These are phyloP conservation scores for Vicia sativa DNA, from an alignment of 306 rosid species.

Conservation along the genomic window DNA sequence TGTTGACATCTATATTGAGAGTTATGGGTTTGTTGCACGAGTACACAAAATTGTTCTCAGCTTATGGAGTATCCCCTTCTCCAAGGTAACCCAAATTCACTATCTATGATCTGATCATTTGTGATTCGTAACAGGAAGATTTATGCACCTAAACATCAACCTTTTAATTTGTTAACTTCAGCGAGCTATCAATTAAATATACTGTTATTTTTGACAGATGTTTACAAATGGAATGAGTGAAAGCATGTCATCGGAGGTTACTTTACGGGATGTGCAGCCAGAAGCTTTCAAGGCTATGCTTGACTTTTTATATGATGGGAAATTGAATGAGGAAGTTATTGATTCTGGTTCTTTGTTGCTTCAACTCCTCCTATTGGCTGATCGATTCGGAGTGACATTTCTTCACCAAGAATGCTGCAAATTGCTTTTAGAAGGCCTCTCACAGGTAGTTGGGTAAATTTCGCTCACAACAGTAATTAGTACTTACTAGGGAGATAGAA, in stretches of 20 bases:
- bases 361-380: slow-evolving; percentile 80
- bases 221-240: slow-evolving; percentile 99
- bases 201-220: slow-evolving; percentile 63
- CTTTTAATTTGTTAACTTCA: slow-evolving; percentile 23
- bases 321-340: slow-evolving; percentile 55
- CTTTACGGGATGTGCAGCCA: slow-evolving; percentile 73
- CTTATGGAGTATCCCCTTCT: slow-evolving; percentile 88
- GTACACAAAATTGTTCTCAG: slow-evolving; percentile 85
- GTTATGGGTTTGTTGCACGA: slow-evolving; percentile 62
- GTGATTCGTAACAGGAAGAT: slow-evolving; percentile 2
- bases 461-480: slow-evolving; percentile 34
- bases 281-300: slow-evolving; percentile 85
- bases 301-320: slow-evolving; percentile 77
- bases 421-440: slow-evolving; percentile 74
- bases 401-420: slow-evolving; percentile 97
- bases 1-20: slow-evolving; percentile 62
- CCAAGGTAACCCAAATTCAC: slow-evolving; percentile 63
- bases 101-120: not conserved
- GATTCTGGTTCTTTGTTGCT: slow-evolving; percentile 75
- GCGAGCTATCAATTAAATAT: slow-evolving; percentile 23
- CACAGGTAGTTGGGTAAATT: slow-evolving; percentile 80
- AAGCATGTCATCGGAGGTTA: slow-evolving; percentile 72
- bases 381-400: slow-evolving; percentile 84
- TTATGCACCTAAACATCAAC: slow-evolving; percentile 1
- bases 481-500: slow-evolving; percentile 40